These are phyloP conservation scores for Albugo laibachii DNA, from an alignment of 352 stramenopile genomes.

Conservation along the genomic window DNA sequence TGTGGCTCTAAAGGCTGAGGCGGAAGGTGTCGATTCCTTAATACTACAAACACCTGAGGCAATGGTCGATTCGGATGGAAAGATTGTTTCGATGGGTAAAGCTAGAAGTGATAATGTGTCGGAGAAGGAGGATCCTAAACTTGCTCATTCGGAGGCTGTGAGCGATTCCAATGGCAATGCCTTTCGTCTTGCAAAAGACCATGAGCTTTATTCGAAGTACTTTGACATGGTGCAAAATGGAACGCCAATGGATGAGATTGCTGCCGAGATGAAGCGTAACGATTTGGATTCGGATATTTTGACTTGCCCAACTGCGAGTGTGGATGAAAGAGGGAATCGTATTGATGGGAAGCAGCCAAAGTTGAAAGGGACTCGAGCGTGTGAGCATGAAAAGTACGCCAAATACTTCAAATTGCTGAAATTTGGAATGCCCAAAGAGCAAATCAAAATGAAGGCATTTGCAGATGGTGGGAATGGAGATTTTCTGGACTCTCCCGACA, in stretches of 20 bases:
- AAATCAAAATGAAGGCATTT: slow-evolving; percentile 88
- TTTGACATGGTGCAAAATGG: slow-evolving; percentile 13
- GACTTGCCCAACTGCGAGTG: slow-evolving; percentile 5
- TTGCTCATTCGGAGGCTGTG: slow-evolving; percentile 22
- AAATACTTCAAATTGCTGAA: slow-evolving; percentile 94
- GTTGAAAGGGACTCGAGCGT: slow-evolving; percentile 22
- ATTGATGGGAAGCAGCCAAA: slow-evolving; percentile 21
- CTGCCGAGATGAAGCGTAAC: slow-evolving; percentile 7
- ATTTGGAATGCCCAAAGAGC: slow-evolving; percentile 84
- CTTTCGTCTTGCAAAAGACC: slow-evolving; percentile 10
- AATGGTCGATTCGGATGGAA: slow-evolving; percentile 40
- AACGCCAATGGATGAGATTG: slow-evolving; percentile 12
- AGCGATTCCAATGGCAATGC: slow-evolving; percentile 31
- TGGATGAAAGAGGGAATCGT: slow-evolving; percentile 15
- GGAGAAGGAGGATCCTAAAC: not conserved
- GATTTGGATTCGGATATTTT: slow-evolving; percentile 6
- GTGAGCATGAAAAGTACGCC: slow-evolving; percentile 47
- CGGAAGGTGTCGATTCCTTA: slow-evolving; percentile 74
- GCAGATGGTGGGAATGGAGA: slow-evolving; percentile 78
- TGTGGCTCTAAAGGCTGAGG: slow-evolving; percentile 44
- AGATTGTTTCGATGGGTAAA: slow-evolving; percentile 13
- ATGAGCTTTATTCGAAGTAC: slow-evolving; percentile 6
- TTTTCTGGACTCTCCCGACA: slow-evolving; percentile 61
- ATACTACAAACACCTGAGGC: slow-evolving; percentile 65
- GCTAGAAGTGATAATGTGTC: not conserved